Percentiles rank a stretch among this genome's conserved stretches.
These are phyloP conservation scores for Didymosphaeria variabile DNA, from an alignment of 2,329 filamentous ascomycete species.

Conservation along the genomic window DNA sequence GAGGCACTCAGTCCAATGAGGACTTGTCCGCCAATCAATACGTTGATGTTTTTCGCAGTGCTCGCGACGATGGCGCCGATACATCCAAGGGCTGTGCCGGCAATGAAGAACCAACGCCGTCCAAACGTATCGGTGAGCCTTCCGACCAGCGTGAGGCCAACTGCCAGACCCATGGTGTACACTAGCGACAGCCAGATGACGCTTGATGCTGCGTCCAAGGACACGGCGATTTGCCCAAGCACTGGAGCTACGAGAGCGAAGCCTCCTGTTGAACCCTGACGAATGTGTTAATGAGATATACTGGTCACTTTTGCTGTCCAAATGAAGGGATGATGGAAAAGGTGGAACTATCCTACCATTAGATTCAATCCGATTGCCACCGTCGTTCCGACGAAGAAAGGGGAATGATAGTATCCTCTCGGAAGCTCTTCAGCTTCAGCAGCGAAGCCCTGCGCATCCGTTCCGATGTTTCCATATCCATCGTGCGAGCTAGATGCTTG, in stretches of 20 bases:
- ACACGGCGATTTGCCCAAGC: constrained; percentile 1
- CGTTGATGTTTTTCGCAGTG: not conserved
- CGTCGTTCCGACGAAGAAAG: constrained; percentile 52
- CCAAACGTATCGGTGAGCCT: constrained; percentile 42
- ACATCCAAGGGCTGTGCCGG: constrained; percentile 32
- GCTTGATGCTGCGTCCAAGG: not conserved
- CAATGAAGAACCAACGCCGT: constrained; percentile 42
- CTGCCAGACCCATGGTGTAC: constrained; percentile 24
- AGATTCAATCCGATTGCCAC: constrained; percentile 24
- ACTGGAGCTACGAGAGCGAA: constrained; percentile 24
- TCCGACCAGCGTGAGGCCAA: constrained; percentile 23
- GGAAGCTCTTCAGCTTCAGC: constrained; percentile 51
- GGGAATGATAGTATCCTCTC: constrained; percentile 50
- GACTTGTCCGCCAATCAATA: constrained; percentile 20
- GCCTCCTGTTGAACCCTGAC: constrained; percentile 21
- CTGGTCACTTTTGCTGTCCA: not conserved
- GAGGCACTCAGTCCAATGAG: constrained; percentile 21
- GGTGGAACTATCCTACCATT: constrained; percentile 1
- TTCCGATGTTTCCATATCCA: constrained; percentile 38
- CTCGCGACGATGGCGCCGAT: not conserved
- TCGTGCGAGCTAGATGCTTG: constrained; percentile 42
- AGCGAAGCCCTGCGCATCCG: constrained; percentile 44
- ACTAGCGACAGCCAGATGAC: constrained; percentile 25
- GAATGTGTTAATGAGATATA: not conserved
- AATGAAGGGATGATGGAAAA: not conserved